Percentiles rank a stretch among this genome's conserved stretches.
phyloP scores from a whole-genome alignment of 78 protist species.

The Dictyostelium capitatum region DNA sequence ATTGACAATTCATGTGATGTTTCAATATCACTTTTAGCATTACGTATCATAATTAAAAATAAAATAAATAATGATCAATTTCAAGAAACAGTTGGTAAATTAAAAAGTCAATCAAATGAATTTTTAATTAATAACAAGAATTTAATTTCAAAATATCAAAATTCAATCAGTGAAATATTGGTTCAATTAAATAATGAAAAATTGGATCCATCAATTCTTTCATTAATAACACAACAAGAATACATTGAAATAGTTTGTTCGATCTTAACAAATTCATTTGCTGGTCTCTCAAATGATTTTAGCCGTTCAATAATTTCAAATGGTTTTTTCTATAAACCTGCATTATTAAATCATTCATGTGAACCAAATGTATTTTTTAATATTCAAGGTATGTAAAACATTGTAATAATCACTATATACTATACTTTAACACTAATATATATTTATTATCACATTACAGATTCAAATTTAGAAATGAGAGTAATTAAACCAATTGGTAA shows the following conservation, averaged over 20 bases:
- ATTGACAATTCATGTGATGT: background rate
- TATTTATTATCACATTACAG: background rate
- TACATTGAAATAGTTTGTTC: constrained; percentile 20
- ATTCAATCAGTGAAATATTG: background rate
- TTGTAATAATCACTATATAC: too few species aligned
- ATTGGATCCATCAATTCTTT: background rate
- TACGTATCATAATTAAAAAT: constrained; percentile 29
- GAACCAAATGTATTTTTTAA: constrained; percentile 67
- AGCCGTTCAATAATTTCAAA: constrained; percentile 33
- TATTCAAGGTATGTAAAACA: background rate
- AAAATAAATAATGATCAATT: constrained; percentile 1
- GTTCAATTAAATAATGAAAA: constrained; percentile 5
- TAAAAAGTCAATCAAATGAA: background rate
- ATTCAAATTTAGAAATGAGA: constrained; percentile 37
- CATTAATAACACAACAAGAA: constrained; percentile 18
- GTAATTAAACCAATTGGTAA: constrained; percentile 5
- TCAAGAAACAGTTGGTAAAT: constrained; percentile 34
- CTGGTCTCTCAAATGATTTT: constrained; percentile 26
- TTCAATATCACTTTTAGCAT: background rate
- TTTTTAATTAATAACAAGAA: background rate
- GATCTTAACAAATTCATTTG: constrained; percentile 39
- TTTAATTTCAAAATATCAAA: background rate
- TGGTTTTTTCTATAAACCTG: constrained; percentile 72
- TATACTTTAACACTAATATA: too few species aligned
- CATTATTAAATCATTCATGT: constrained; percentile 65